Percentiles rank a stretch among this genome's conserved stretches.
Evolutionary conservation across 78 protist genomes (phyloP).

Genomic region (Bigelowiella natans): DNA sequence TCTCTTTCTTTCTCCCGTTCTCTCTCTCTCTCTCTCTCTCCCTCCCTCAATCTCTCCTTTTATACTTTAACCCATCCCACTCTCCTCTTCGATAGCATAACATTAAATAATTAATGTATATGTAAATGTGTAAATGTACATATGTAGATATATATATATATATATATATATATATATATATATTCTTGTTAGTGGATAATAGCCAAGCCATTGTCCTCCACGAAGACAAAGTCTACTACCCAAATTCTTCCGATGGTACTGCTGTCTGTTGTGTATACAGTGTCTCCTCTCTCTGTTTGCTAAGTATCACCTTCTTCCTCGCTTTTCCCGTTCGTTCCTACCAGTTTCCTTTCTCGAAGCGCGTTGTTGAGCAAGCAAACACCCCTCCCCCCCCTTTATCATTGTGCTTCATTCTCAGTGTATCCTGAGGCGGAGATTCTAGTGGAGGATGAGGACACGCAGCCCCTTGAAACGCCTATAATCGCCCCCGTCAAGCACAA

Average conservation of each 20-base stretch:
- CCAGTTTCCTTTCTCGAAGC: no score
- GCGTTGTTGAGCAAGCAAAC: no score
- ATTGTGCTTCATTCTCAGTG: not conserved
- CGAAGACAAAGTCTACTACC: slow-evolving; percentile 95
- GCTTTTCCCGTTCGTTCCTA: not conserved
- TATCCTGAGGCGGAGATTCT: slow-evolving; percentile 70
- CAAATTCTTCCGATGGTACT: slow-evolving; percentile 74
- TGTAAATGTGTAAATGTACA: no score
- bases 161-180: no score
- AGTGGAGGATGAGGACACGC: slow-evolving; percentile 96
- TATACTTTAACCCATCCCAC: no score
- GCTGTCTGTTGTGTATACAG: slow-evolving; percentile 28
- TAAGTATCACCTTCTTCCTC: not conserved
- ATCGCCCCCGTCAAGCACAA: slow-evolving; percentile 63
- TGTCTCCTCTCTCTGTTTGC: not conserved
- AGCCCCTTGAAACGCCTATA: slow-evolving; percentile 84
- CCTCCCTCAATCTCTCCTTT: no score
- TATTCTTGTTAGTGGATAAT: not conserved
- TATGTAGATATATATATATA: no score
- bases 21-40: no score
- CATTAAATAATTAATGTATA: no score
- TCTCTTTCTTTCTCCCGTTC: no score
- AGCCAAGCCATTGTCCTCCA: slow-evolving; percentile 58
- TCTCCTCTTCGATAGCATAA: no score
- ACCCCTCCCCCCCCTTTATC: not conserved